These are phyloP conservation scores for Castanea crenata DNA, from an alignment of 306 rosid genomes.

Conservation along the genomic window DNA sequence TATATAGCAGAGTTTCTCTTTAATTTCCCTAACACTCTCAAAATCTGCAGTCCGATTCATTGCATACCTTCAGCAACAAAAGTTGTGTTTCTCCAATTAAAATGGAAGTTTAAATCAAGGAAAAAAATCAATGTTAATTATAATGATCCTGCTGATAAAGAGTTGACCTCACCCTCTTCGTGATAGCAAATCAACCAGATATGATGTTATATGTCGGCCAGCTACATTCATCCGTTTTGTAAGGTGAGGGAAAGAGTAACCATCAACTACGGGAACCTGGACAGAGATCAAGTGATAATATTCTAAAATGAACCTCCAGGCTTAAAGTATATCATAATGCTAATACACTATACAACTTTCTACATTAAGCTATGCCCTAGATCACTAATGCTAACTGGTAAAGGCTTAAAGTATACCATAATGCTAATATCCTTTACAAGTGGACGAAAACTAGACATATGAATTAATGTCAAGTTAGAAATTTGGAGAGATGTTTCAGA, in stretches of 20 bases:
- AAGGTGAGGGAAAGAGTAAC: slow-evolving; percentile 96
- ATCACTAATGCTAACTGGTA: not conserved
- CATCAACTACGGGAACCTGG: slow-evolving; percentile 99
- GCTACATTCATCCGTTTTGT: slow-evolving; percentile 99
- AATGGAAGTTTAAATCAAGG: slow-evolving; percentile 8
- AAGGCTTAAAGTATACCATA: not conserved
- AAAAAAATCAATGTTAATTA: slow-evolving; percentile 9
- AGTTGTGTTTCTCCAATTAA: slow-evolving; percentile 25
- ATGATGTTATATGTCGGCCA: slow-evolving; percentile 96
- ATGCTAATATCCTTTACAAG: not conserved
- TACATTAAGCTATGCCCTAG: not conserved
- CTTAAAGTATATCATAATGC: not conserved
- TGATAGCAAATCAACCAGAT: slow-evolving; percentile 96
- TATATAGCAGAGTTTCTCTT: slow-evolving; percentile 95
- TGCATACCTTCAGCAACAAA: slow-evolving; percentile 68
- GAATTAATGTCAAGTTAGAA: too few species aligned
- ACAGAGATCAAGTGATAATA: slow-evolving; percentile 1
- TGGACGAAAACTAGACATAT: too few species aligned
- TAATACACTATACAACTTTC: not conserved
- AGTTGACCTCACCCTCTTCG: slow-evolving; percentile 82
- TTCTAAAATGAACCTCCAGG: not conserved
- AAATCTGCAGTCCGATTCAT: slow-evolving; percentile 91
- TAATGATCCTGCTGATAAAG: slow-evolving; percentile 18
- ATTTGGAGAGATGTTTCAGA: too few species aligned
- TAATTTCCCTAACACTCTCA: slow-evolving; percentile 98